Evolutionary conservation across 179 eudicot genomes (phyloP), one percentile per base, ranked within the genome.

Genomic region (Heliamphora pulchella): DNA sequence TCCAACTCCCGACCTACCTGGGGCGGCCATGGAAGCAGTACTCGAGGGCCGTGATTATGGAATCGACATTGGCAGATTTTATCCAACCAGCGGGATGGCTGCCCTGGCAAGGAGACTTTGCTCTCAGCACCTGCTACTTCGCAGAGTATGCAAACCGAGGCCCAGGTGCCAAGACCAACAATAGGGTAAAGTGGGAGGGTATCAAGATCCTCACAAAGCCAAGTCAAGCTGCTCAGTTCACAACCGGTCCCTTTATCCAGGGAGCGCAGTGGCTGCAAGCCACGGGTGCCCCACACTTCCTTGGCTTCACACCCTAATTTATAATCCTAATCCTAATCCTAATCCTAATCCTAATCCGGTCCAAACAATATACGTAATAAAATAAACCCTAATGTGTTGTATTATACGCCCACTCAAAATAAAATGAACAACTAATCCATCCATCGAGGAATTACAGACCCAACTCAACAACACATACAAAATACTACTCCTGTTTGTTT

Each of bases 51-150:
- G 78, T 92, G 0, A 77, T 91, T 1, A 92, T 92, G 97, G 90
- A 93, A 57, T 81, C 91, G 0, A 78, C 74, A 46, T 43, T 93
- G 1, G 93, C 85, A 0, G 95, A 93, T 79, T 87, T 92, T 11
- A 82, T 93, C 41, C 82, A 88, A 1, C 94, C 98, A 0, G 86
- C 79, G 0, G 98, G 98, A 0, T 93, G 92, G 92, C 65, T 89
- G 89, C 83, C 91, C 0, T 89, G 94, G 97, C 64, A 55, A 0
- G 91, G 89, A 0, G 48, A 65, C 31, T 86, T 81, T 47, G 88
- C 85, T 0, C 78, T 87, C 39, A 79, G 84, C 54, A 89, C 89
- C 0, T 63, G 83, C 64, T 84, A 72, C 15, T 89, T 68, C 57
- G 91, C 84, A 0, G 93, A 90, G 81, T 90, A 67, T 6, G 81